A percentile compares a stretch with the other conserved stretches of the same genome.
These are phyloP conservation scores for Fulvia fulva DNA, from an alignment of 2,329 filamentous ascomycete genomes.

Conservation along the genomic window DNA sequence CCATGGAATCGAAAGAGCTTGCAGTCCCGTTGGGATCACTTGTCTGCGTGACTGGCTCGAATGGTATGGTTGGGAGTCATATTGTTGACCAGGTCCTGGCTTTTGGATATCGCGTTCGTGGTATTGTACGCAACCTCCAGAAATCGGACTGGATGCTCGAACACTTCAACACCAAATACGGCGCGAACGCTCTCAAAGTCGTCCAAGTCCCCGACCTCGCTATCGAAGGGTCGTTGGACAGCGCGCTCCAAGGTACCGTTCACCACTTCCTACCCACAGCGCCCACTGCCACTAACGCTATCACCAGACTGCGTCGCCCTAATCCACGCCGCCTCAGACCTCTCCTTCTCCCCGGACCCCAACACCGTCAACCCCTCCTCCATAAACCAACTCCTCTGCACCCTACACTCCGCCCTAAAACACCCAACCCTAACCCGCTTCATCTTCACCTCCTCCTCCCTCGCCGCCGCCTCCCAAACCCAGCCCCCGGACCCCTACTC, in stretches of 20 bases:
- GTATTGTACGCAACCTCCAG: slow-evolving; percentile 19
- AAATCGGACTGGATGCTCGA: slow-evolving; percentile 23
- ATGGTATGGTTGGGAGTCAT: slow-evolving; percentile 28
- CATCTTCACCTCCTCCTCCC: slow-evolving; percentile 39
- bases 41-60: slow-evolving; percentile 30
- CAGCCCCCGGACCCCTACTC: slow-evolving; percentile 26
- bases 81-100: slow-evolving; percentile 26
- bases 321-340: not conserved
- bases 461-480: slow-evolving; percentile 30
- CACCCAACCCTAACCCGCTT: slow-evolving; percentile 39
- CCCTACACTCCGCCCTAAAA: slow-evolving; percentile 33
- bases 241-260: not conserved
- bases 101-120: slow-evolving; percentile 29
- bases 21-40: not conserved
- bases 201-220: slow-evolving; percentile 21
- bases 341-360: not conserved
- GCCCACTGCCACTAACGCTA: not conserved
- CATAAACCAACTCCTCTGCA: not conserved
- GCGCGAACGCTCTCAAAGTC: slow-evolving; percentile 29
- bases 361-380: not conserved
- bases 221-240: not conserved
- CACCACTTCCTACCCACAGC: too few relatives aligned
- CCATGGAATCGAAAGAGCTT: not conserved
- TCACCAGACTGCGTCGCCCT: not conserved
- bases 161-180: slow-evolving; percentile 25